Base-by-base conservation (phyloP, 2,329 filamentous ascomycete species). In the Cercospora canescens region DNA sequence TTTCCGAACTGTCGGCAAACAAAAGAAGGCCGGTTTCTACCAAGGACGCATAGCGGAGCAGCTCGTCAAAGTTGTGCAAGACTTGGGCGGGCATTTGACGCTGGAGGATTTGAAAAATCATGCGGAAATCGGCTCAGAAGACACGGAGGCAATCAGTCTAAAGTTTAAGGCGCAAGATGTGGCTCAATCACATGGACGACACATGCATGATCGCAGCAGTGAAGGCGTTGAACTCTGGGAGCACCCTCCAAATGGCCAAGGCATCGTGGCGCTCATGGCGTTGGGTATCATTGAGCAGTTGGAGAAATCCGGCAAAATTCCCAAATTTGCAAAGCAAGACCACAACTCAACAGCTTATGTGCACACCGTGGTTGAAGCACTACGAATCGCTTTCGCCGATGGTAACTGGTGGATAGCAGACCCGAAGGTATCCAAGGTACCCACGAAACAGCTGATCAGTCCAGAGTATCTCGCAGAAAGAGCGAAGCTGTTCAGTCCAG, bases 211-310 rank as follows among this genome's bases (percentile, higher is more conserved):
- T 35, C 75, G 78, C 39, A 74, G 82, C 18, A 81, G 84, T 59
- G 78, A 82, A 12, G 88, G 88, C 9, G 85, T 97, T 48, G 89
- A 96, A 75, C 82, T 99, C 0, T 98, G 94, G 94, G 95, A 99
- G 76, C 94, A 98, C 76, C 94, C 94, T 37, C 95, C 95, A 8
- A 98, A 98, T 74, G 94, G 95, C 0, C 95, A 98, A 79, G 95
- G 95, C 1, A 94, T 98, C 70, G 92, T 98, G 2, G 95, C 95
- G 0, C 82, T 98, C 34, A 97, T 98, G 90, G 92, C 95, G 0
- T 83, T 99, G 0, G 95, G 95, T 1, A 96, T 98, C 70, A 83
- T 99, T 57, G 89, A 97, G 77, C 89, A 94, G 76, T 85, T 98
- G 1, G 92, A 97, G 79, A 87, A 88, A 66, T 82, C 85, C 16